Evolutionary conservation across 352 stramenopile species (phyloP), one percentile per base, ranked within the genome.

Genomic region (Phytophthora quininea): DNA sequence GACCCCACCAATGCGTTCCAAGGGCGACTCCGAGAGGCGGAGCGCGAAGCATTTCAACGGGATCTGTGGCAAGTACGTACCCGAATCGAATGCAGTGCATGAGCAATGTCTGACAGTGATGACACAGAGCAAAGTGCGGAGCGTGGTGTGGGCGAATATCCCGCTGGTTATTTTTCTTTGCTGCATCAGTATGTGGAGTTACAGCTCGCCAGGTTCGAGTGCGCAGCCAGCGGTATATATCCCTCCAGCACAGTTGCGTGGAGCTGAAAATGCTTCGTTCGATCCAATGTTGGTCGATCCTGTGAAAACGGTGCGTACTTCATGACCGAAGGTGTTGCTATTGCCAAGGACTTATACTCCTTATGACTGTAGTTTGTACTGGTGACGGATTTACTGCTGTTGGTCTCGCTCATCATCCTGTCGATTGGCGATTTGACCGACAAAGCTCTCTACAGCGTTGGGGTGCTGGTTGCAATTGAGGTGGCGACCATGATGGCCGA

Each of bases 1-100:
- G 77, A 89, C 45, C 77, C 77, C 19, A 87, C 80, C 3, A 81
- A 82, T 66, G 65, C 76, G 3, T 57, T 89, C 57, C 67, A 86
- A 50, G 48, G 62, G 9, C 77, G 80, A 10, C 61, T 88, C 38
- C 80, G 69, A 3, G 75, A 86, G 27, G 77, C 80, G 3, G 77
- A 88, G 57, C 67, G 58, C 3, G 70, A 77, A 14, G 61, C 67
- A 14, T 80, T 79, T 58, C 73, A 64, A 27, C 46, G 74, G 5
- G 40, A 74, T 3, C 45, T 73, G 35, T 74, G 62, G 65, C 77
- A 86, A 62, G 79, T 88, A 50, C 38, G 48, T 19, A 27, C 32
- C 5, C 62, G 29, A 12, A 38, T 32, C 62, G 29, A 24, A 24
- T 24, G 19, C 2, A 38, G 19, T 49, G 12, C 33, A 30, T 30